Base-by-base conservation (phyloP, 371 early-diverging fungal species). In the Mucor piriformis region DNA sequence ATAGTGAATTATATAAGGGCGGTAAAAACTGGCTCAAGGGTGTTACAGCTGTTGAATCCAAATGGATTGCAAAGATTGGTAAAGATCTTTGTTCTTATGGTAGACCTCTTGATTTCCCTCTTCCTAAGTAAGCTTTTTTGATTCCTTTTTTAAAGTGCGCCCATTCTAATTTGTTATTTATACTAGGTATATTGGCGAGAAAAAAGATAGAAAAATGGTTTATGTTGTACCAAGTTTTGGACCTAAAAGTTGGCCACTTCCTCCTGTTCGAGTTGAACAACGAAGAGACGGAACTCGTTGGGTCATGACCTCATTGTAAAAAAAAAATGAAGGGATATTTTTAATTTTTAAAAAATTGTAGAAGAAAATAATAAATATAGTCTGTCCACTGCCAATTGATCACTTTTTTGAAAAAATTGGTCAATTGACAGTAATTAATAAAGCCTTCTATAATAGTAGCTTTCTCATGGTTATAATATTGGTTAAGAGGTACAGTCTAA, bases 61-160 rank as follows among this genome's bases (percentile, higher is more conserved):
- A 81, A 61, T 97, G 97, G 97, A 67, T 86, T 32, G 83, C 89
- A 6, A 83, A 85, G 21, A 74, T 92, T 35, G 91, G 87, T n/a
- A 84, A 79, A 59, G 67, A 77, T 25, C 73, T 83, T 55, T 89
- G 81, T 72, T 79, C 81, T 8, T 90, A 80, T 72, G 87, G 84
- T 54, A 85, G 80, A 69, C 91, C 84, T 60, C 67, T 85, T 21
- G 79, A 79, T 53, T 82, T 79, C 67, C 92, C 83, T 42, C 58
- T 78, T 59, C 87, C 88, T 64, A 87, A 84, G 78, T 88, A 79
- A 53, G 75, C 42, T 15, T 15, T 3, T 16, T 23, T 43, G 42
- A 15, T 25, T 47, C 6, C 1, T 2, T 16, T 25, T 25, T 47
- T 25, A 43, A 18, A 21, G 4, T 47, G 24, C 27, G 18, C 29